Evolutionary conservation across 768 basidiomycete species (phyloP), one percentile per base, ranked within the genome.

Genomic region (Termitomyces sp.): DNA sequence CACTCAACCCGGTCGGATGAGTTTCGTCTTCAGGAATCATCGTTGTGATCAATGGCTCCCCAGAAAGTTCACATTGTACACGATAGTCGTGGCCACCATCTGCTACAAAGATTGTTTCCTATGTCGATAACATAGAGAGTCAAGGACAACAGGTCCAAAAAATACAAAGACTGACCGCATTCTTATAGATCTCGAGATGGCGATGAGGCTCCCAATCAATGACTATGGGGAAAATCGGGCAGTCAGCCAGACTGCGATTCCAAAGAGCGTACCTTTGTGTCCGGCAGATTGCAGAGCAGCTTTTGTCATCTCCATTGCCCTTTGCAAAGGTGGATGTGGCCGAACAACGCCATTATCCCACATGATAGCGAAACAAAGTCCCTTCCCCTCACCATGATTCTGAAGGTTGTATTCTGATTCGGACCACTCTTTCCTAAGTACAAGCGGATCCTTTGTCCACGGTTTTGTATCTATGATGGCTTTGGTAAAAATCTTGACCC

Each of bases 121-220:
- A 67, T 26, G 26, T 13, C 40, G 30, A 26, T 26, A 53, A 22
- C 4, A 65, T 65, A 40, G 67, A 20, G 38, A 44, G 43, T 60
- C 20, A 33, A 26, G 12, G 55, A 28, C 16, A 57, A 0, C 16
- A 7, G 16, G 9, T 22, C 14, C 5, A 36, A n/a, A 32, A 18
- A 2, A 13, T 20, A 22, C n/a, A 13, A 12, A 30, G 14, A 58
- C 70, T 18, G 57, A 76, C 77, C 28, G 74, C 71, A 59, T 73
- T 75, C 58, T 77, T 73, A 57, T 73, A 73, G 13, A 87, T 76
- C 60, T 81, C 80, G 18, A 72, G 63, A 61, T 87, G 84, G 16
- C 81, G 74, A 58, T 80, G 73, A 0, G 81, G 77, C 44, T 78
- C 66, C 87, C 87, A 90, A 48, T 86, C 80, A 51, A 90, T 77